Conservation (phyloP, 257 asterid species). For the Forsythia viridissima region DNA sequence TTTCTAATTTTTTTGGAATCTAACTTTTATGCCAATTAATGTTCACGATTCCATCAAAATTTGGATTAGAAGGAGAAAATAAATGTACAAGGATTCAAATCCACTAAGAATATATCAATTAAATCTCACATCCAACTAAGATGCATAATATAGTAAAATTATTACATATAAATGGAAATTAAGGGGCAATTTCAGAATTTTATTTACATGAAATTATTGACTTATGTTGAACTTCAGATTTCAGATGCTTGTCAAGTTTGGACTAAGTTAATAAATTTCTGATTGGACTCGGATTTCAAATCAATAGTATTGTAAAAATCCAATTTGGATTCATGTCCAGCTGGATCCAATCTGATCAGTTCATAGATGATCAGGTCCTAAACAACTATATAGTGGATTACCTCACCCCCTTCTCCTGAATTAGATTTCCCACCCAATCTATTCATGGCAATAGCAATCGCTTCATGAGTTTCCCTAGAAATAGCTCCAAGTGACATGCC, state of each 20-base stretch:
- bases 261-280: background rate
- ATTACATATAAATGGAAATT: background rate
- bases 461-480: slow-evolving; percentile 99
- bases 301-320: background rate
- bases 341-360: background rate
- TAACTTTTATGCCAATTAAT: background rate
- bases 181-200: background rate
- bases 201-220: too few relatives aligned
- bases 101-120: background rate
- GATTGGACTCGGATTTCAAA: background rate
- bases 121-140: background rate
- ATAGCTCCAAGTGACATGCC: slow-evolving; percentile 99
- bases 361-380: too few relatives aligned
- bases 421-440: slow-evolving; percentile 95
- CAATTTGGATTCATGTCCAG: background rate
- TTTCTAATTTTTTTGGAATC: background rate
- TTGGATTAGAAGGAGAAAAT: background rate
- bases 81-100: background rate
- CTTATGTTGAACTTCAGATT: too few relatives aligned
- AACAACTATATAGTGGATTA: slow-evolving; percentile 28
- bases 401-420: slow-evolving; percentile 99
- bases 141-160: background rate
- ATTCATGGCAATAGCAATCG: slow-evolving; percentile 99
- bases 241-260: background rate
- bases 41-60: background rate